Evolutionary conservation across 768 basidiomycete species (phyloP), one percentile per base, ranked within the genome.

Genomic region (Mycena epipterygia): DNA sequence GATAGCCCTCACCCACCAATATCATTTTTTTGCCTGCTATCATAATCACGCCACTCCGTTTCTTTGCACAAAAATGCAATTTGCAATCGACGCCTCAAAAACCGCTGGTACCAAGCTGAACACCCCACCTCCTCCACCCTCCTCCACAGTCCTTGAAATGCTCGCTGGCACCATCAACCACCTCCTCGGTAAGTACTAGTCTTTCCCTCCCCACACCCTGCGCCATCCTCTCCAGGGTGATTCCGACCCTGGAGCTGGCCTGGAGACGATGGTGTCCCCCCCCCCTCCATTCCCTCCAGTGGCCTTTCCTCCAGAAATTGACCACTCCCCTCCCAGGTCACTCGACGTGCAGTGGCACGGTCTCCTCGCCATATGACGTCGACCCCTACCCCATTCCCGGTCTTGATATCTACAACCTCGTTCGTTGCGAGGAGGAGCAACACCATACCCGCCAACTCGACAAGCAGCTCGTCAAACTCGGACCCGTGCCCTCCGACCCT

Each of bases 221-320:
- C 53, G n/a, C 33, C 3, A 33, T 19, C 11, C 19, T 2, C 35
- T 35, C 21, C n/a, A n/a, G n/a, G 53, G 23, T 42, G 57, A 41
- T 30, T 58, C 57, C 57, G 39, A 58, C 57, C 57, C 57, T 58
- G 57, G 57, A 58, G 39, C 29, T 58, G 57, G 25, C 39, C 23
- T 56, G 55, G 12, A 7, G 11, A 19, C 49, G 9, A 12, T 19
- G 23, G n/a, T n/a, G n/a, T n/a, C n/a, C n/a, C 27, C 17, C 25
- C n/a, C 5, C 13, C 8, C 37, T 39, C 37, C 37, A 39, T 39
- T 39, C 37, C 37, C 8, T 23, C 11, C n/a, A n/a, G n/a, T n/a
- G n/a, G n/a, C 23, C 49, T 19, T 19, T 8, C 27, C 49, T 27
- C 25, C 11, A 44, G 21, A 5, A n/a, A 12, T n/a, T 44, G 42